Percentiles rank a stretch among this genome's conserved stretches.
Evolutionary conservation across 768 basidiomycete genomes (phyloP).

Genomic region (Boletus rufocinnamomeus): DNA sequence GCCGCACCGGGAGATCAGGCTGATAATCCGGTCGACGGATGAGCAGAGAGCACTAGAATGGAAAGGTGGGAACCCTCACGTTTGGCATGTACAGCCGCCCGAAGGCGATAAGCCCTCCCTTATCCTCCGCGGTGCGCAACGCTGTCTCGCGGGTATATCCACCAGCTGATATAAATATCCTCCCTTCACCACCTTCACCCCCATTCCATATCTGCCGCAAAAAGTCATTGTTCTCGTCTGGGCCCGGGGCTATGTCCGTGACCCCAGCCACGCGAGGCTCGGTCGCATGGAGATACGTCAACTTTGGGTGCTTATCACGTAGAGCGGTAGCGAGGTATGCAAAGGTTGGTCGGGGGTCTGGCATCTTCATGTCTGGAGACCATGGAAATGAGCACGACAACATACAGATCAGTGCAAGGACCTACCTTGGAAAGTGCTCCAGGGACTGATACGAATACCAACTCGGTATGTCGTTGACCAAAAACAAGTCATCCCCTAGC

Average conservation of each 20-base stretch:
- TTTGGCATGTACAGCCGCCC: slow-evolving; percentile 42
- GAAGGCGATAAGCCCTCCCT: slow-evolving; percentile 30
- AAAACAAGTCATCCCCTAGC: too few relatives aligned
- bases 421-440: slow-evolving; percentile 44
- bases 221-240: slow-evolving; percentile 43
- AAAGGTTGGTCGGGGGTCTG: slow-evolving; percentile 57
- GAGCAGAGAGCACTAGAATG: background rate
- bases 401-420: background rate
- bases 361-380: slow-evolving; percentile 50
- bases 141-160: slow-evolving; percentile 46
- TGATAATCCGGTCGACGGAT: background rate
- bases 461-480: too few relatives aligned
- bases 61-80: slow-evolving; percentile 28
- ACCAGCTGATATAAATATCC: slow-evolving; percentile 44
- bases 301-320: slow-evolving; percentile 28
- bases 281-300: slow-evolving; percentile 56
- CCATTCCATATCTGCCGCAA: slow-evolving; percentile 45
- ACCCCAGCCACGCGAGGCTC: slow-evolving; percentile 40
- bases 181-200: slow-evolving; percentile 27
- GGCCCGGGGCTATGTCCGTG: background rate
- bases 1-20: slow-evolving; percentile 37
- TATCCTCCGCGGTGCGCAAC: slow-evolving; percentile 36
- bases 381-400: background rate
- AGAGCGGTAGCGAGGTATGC: slow-evolving; percentile 47
- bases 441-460: slow-evolving; percentile 60